Evolutionary conservation across 2,329 filamentous ascomycete species (phyloP).

Genomic region (Paraphoma chrysanthemicola): DNA sequence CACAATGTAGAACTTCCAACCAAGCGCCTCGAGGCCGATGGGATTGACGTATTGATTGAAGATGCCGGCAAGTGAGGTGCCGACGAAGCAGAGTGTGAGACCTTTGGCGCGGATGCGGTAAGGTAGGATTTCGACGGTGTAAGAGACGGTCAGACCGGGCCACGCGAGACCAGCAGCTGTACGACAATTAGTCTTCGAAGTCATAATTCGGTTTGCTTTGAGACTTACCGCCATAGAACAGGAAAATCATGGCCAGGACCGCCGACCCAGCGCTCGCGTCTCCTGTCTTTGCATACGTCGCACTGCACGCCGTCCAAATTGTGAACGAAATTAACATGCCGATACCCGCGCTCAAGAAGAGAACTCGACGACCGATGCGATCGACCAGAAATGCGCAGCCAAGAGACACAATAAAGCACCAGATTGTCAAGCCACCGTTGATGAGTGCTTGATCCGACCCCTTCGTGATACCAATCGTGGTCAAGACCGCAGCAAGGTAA

Average conservation of each 20-base stretch:
- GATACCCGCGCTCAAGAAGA: conserved; percentile 41
- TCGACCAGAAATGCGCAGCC: conserved; percentile 40
- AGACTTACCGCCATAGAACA: conserved; percentile 45
- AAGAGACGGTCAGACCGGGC: conserved; percentile 61
- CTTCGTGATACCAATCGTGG: conserved; percentile 28
- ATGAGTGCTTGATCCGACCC: conserved; percentile 50
- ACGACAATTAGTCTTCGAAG: conserved; percentile 51
- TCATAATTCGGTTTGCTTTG: conserved; percentile 12
- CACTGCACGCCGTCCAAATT: conserved; percentile 36
- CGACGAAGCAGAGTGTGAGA: conserved; percentile 54
- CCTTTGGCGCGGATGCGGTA: conserved; percentile 57
- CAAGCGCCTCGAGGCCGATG: conserved; percentile 36
- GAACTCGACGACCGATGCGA: conserved; percentile 35
- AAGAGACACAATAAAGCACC: conserved; percentile 64
- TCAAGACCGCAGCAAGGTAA: conserved; percentile 18
- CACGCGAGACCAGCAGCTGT: conserved; percentile 37
- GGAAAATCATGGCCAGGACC: conserved; percentile 59
- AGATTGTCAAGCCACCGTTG: conserved; percentile 64
- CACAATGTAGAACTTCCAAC: conserved; percentile 44
- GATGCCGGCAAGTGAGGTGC: conserved; percentile 62
- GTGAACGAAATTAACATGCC: conserved; percentile 43
- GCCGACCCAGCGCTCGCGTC: conserved; percentile 44
- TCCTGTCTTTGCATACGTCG: conserved; percentile 19
- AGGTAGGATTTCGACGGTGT: conserved; percentile 57
- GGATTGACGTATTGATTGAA: conserved; percentile 66